Base-by-base conservation (phyloP, 352 stramenopile genomes). In the Globisporangium rhizosaccharum region DNA sequence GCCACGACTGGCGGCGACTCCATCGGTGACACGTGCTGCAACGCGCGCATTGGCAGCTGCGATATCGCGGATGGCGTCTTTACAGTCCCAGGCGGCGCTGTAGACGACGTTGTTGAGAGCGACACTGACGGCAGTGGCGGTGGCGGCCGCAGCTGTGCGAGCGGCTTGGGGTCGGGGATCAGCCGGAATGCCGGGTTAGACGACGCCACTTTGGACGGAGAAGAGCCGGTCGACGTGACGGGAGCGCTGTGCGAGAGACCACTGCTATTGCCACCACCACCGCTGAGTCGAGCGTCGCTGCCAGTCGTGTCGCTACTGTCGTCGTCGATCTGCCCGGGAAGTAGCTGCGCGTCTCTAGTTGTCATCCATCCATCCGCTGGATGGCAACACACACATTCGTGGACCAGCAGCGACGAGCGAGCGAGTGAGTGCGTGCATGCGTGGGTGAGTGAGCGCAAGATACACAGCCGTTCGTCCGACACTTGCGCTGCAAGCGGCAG, bases 301-400 rank as follows among this genome's bases (percentile, higher is more conserved):
- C 26, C 42, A 20, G n/a, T 51, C n/a, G 18, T 47, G 17, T 33
- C 14, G 41, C 8, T 49, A 47, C 25, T n/a, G 44, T 48, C 50
- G 56, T 60, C 54, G 51, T 68, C 57, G 53, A 68, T 64, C 62
- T 68, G 52, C 17, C 63, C 68, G n/a, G 68, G 68, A 8, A 62
- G 23, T 36, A 59, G 33, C 18, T 57, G 55, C 30, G 14, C 37
- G 37, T 36, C 57, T 26, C 60, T 63, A 52, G 63, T 67, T 50
- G 54, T 64, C 36, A 61, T 75, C 23, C 56, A 73, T 62, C 23
- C 44, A n/a, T n/a, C n/a, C n/a, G 47, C 51, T 57, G 62, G 65
- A 53, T 49, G 59, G 45, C 48, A 53, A 41, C 23, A 15, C 48
- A 53, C 51, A 44, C 37, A 44, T 44, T 12, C 37, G 37, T 44